These are phyloP conservation scores for Cyclaneusma minus DNA, from an alignment of 2,329 filamentous ascomycete genomes.

Conservation along the genomic window DNA sequence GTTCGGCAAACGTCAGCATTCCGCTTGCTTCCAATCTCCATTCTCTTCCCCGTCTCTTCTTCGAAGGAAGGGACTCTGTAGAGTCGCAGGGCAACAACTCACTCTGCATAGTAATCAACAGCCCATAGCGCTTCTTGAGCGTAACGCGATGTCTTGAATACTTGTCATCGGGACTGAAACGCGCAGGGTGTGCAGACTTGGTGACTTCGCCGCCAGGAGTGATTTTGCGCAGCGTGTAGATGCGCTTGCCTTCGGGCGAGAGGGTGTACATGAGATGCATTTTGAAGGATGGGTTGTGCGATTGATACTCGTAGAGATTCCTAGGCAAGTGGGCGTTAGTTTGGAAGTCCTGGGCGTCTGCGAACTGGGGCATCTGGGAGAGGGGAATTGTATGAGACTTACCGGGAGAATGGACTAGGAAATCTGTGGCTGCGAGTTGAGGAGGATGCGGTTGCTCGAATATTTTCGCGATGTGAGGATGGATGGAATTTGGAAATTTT, in stretches of 20 bases:
- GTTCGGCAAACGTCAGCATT: slow-evolving; percentile 5
- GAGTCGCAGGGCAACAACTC: slow-evolving; percentile 12
- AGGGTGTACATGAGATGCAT: slow-evolving; percentile 81
- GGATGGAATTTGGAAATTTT: too few species aligned
- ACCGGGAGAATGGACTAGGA: too few species aligned
- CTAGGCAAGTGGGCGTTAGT: too few species aligned
- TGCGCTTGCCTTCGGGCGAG: slow-evolving; percentile 67
- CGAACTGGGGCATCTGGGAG: too few species aligned
- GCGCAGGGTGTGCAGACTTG: slow-evolving; percentile 88
- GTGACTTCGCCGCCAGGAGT: slow-evolving; percentile 70
- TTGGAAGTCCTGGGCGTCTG: too few species aligned
- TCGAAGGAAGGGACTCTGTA: too few species aligned
- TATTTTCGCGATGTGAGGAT: too few species aligned
- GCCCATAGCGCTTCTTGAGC: slow-evolving; percentile 81
- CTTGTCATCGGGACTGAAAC: slow-evolving; percentile 97
- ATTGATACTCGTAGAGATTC: too few species aligned
- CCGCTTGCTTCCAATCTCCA: slow-evolving; percentile 10
- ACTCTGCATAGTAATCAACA: slow-evolving; percentile 73
- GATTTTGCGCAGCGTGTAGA: slow-evolving; percentile 93
- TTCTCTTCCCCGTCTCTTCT: not conserved
- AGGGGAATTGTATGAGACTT: too few species aligned
- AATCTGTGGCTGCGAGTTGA: too few species aligned
- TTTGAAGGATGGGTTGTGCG: slow-evolving; percentile 2
- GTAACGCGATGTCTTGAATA: slow-evolving; percentile 94
- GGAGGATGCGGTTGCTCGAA: too few species aligned